Evolutionary conservation across 768 basidiomycete species (phyloP).

Genomic region (Multifurca ochricompacta): DNA sequence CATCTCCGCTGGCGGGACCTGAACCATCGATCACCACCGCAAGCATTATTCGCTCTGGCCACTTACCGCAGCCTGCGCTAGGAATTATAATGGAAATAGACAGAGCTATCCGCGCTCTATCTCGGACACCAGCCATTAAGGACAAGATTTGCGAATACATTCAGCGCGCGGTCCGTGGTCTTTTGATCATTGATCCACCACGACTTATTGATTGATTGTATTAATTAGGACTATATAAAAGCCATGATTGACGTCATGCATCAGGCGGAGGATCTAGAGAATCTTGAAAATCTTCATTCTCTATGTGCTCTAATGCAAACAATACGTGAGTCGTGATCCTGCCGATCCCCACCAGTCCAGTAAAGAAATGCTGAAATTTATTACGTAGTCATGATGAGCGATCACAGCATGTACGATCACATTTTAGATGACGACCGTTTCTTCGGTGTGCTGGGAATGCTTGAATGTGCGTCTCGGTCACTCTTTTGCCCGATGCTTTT

Average conservation of each 20-base stretch:
- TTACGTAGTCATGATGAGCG: constrained; percentile 80
- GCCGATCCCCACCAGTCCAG: too few species aligned
- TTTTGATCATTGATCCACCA: background rate
- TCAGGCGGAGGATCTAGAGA: constrained; percentile 90
- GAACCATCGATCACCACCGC: constrained; percentile 54
- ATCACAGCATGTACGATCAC: constrained; percentile 90
- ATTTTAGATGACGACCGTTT: constrained; percentile 91
- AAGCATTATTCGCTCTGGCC: constrained; percentile 60
- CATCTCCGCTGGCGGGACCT: constrained; percentile 53
- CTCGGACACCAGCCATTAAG: constrained; percentile 63
- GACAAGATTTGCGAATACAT: constrained; percentile 89
- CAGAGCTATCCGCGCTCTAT: constrained; percentile 62
- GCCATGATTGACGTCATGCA: constrained; percentile 76
- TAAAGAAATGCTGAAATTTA: background rate
- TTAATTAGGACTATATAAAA: constrained; percentile 74
- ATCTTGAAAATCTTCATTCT: constrained; percentile 81
- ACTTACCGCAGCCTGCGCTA: constrained; percentile 67
- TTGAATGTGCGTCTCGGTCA: constrained; percentile 70
- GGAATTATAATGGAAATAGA: constrained; percentile 78
- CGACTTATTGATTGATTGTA: constrained; percentile 10
- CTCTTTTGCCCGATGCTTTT: constrained; percentile 7
- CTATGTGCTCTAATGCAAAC: constrained; percentile 91
- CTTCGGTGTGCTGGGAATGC: constrained; percentile 88
- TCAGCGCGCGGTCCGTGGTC: constrained; percentile 60
- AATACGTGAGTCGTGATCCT: constrained; percentile 54